phyloP scores from a whole-genome alignment of 208 protist species.

The Polymyxa betae region DNA sequence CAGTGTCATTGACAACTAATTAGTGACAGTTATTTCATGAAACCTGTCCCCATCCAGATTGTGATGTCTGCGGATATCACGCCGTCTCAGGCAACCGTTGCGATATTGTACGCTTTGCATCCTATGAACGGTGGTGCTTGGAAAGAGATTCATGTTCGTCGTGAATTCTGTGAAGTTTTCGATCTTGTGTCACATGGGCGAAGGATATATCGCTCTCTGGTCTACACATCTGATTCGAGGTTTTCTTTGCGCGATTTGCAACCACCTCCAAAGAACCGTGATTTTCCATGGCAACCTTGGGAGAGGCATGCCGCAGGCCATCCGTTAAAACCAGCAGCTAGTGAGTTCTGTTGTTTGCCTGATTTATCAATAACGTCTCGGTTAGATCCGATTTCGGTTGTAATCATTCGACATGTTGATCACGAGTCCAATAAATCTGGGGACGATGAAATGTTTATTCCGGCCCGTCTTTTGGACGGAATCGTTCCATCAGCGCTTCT shows the following conservation, averaged over 20 bases:
- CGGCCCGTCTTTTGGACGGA: constrained; percentile 69
- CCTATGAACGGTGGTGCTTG: constrained; percentile 62
- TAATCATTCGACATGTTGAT: constrained; percentile 68
- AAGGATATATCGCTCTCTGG: constrained; percentile 67
- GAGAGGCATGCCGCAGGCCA: constrained; percentile 66
- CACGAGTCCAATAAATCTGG: constrained; percentile 67
- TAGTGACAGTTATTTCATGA: constrained; percentile 64
- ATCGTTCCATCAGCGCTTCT: constrained; percentile 70
- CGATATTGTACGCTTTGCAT: constrained; percentile 62
- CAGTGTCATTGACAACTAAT: too few relatives aligned
- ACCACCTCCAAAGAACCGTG: constrained; percentile 28
- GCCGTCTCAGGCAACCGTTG: constrained; percentile 59
- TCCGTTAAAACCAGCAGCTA: constrained; percentile 54
- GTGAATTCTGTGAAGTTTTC: constrained; percentile 67
- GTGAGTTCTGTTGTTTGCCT: not conserved
- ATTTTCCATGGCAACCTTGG: constrained; percentile 53
- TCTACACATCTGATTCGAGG: constrained; percentile 68
- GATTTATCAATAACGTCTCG: not conserved
- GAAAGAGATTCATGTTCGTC: constrained; percentile 69
- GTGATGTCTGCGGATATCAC: constrained; percentile 65
- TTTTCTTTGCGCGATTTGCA: constrained; percentile 68
- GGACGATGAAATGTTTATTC: constrained; percentile 70
- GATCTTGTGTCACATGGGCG: constrained; percentile 69
- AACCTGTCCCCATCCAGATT: constrained; percentile 61
- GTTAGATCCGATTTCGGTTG: constrained; percentile 56